These are phyloP conservation scores for Penicillium paradoxum DNA, from an alignment of 495 filamentous ascomycete genomes.

Conservation along the genomic window DNA sequence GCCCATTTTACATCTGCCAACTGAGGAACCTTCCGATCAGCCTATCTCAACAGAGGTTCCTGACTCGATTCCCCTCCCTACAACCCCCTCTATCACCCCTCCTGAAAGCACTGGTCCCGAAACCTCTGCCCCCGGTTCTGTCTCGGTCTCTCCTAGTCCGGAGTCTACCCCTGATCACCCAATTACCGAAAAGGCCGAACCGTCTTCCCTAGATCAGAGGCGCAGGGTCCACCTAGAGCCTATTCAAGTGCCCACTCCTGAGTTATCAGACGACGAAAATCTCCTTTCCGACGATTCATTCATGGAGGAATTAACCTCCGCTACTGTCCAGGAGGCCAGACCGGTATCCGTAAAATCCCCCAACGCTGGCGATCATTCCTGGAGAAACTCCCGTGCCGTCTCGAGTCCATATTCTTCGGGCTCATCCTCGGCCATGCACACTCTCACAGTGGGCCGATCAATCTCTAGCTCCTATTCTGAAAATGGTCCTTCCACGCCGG, in stretches of 20 bases:
- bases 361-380: conserved; percentile 25
- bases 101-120: conserved; percentile 17
- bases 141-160: conserved; percentile 14
- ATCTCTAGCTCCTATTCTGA: conserved; percentile 35
- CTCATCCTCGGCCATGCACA: conserved; percentile 36
- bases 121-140: conserved; percentile 14
- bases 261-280: conserved; percentile 57
- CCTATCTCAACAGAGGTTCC: conserved; percentile 8
- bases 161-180: conserved; percentile 20
- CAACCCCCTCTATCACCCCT: conserved; percentile 17
- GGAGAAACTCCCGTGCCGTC: conserved; percentile 46
- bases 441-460: conserved; percentile 34
- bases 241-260: conserved; percentile 50
- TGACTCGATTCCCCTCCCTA: conserved; percentile 18
- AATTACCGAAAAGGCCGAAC: conserved; percentile 13
- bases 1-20: conserved; percentile 14
- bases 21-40: conserved; percentile 11
- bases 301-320: conserved; percentile 82
- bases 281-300: conserved; percentile 79
- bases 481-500: conserved; percentile 26
- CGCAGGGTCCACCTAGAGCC: conserved; percentile 49
- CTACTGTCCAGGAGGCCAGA: conserved; percentile 76
- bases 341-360: conserved; percentile 84
- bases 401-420: conserved; percentile 41
- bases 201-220: conserved; percentile 36